phyloP scores from a whole-genome alignment of 2,329 filamentous ascomycete species.

The Xylariaceae sp. region DNA sequence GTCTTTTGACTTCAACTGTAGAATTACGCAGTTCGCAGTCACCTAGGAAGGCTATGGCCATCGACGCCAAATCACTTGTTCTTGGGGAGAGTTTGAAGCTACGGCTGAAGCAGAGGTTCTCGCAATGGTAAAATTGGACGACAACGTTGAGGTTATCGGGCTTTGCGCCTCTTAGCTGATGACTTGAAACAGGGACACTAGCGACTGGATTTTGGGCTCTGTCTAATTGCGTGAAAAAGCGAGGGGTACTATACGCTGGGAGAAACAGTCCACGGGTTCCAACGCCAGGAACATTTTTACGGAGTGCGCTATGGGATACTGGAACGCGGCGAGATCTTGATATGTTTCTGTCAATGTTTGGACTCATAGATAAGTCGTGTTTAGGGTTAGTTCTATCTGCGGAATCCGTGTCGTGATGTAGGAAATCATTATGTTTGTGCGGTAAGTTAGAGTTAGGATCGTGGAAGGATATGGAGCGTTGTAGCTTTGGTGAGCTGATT shows the following conservation, averaged over 20 bases:
- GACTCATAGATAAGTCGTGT: too few species aligned
- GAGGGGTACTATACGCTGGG: slow-evolving; percentile 4
- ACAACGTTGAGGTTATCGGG: neutral
- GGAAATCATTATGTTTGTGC: too few species aligned
- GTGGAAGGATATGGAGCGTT: neutral
- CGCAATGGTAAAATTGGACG: slow-evolving; percentile 15
- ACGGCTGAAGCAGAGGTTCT: neutral
- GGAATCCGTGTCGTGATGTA: too few species aligned
- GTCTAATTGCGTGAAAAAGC: neutral
- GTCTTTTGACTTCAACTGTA: neutral
- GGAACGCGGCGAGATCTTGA: too few species aligned
- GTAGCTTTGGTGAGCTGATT: too few species aligned
- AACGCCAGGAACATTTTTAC: neutral
- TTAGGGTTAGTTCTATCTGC: too few species aligned
- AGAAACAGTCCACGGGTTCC: slow-evolving; percentile 18
- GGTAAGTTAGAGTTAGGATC: too few species aligned
- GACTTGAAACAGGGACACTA: neutral
- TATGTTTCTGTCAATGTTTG: too few species aligned
- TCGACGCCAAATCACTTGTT: slow-evolving; percentile 1
- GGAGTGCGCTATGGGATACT: neutral
- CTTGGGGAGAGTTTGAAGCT: slow-evolving; percentile 1
- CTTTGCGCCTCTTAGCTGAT: too few species aligned
- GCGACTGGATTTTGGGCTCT: neutral
- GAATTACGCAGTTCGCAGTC: slow-evolving; percentile 11
- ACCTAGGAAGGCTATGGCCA: slow-evolving; percentile 14